phyloP scores from a whole-genome alignment of 176 grass and related monocot genomes.

The Avena eriantha region DNA sequence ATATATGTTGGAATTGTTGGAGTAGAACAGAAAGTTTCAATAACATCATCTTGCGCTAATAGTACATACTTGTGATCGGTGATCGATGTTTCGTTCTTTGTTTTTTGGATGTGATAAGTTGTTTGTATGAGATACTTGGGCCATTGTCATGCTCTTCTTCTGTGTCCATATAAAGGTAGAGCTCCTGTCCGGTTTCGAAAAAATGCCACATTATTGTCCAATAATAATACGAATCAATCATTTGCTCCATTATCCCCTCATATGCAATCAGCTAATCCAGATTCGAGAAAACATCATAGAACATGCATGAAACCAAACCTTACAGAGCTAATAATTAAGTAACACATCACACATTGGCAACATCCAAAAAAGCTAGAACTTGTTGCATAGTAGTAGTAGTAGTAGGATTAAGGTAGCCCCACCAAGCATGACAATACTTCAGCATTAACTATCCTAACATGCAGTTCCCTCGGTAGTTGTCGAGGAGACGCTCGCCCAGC shows the following conservation, averaged over 20 bases:
- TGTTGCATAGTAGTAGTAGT: not conserved
- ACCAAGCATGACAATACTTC: not conserved
- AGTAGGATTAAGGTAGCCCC: not conserved
- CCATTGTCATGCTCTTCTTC: too few relatives aligned
- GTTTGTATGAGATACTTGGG: too few relatives aligned
- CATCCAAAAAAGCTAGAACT: not conserved
- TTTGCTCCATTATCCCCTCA: not conserved
- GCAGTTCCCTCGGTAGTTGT: not conserved
- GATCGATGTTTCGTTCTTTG: too few relatives aligned
- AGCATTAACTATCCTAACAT: not conserved
- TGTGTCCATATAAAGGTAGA: too few relatives aligned
- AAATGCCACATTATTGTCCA: not conserved
- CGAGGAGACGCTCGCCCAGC: constrained; percentile 47
- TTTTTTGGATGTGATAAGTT: too few relatives aligned
- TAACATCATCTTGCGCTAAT: too few relatives aligned
- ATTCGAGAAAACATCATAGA: not conserved
- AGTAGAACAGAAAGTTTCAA: too few relatives aligned
- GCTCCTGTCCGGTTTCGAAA: too few relatives aligned
- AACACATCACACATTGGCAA: not conserved
- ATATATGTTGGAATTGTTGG: too few relatives aligned
- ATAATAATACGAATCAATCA: not conserved
- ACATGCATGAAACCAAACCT: not conserved
- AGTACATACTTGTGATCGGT: too few relatives aligned
- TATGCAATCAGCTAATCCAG: not conserved
- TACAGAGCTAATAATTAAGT: not conserved